Conservation (phyloP, 2,329 filamentous ascomycete species). For the Teratosphaeriaceae sp. region DNA sequence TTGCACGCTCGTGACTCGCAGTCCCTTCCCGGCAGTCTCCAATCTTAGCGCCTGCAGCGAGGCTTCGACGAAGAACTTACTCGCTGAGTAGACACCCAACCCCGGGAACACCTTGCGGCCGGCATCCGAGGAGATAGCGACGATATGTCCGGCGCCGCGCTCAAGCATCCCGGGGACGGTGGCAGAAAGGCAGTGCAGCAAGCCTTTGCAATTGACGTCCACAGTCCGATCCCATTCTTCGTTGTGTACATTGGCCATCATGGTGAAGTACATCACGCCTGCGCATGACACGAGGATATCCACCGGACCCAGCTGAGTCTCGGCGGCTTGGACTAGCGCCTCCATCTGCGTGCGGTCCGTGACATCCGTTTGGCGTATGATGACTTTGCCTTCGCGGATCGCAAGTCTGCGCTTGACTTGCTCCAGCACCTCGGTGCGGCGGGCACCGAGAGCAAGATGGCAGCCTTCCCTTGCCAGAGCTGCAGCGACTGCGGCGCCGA, state of each 20-base stretch:
- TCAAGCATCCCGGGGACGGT: slow-evolving; percentile 65
- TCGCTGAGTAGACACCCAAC: slow-evolving; percentile 73
- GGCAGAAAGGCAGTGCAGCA: slow-evolving; percentile 64
- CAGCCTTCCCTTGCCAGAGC: slow-evolving; percentile 66
- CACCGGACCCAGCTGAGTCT: slow-evolving; percentile 59
- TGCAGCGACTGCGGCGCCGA: slow-evolving; percentile 66
- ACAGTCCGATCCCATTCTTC: slow-evolving; percentile 78
- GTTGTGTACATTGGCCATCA: slow-evolving; percentile 70
- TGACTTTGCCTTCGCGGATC: slow-evolving; percentile 54
- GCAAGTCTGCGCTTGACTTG: slow-evolving; percentile 56
- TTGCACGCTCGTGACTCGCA: slow-evolving; percentile 69
- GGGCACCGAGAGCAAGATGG: slow-evolving; percentile 64
- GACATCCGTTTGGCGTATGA: slow-evolving; percentile 66
- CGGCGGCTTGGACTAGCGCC: slow-evolving; percentile 54
- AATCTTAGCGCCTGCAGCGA: slow-evolving; percentile 68
- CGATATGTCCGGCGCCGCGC: slow-evolving; percentile 64
- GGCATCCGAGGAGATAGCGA: slow-evolving; percentile 76
- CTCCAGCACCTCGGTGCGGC: slow-evolving; percentile 63
- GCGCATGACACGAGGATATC: slow-evolving; percentile 77
- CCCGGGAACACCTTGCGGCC: slow-evolving; percentile 78
- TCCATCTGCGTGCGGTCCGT: slow-evolving; percentile 61
- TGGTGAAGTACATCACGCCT: slow-evolving; percentile 82
- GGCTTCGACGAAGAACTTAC: slow-evolving; percentile 80
- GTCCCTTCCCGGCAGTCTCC: slow-evolving; percentile 66
- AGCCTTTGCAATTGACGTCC: slow-evolving; percentile 80